Evolutionary conservation across 2,329 filamentous ascomycete genomes (phyloP), one percentile per base, ranked within the genome.

Genomic region (Xylariaceae sp.): DNA sequence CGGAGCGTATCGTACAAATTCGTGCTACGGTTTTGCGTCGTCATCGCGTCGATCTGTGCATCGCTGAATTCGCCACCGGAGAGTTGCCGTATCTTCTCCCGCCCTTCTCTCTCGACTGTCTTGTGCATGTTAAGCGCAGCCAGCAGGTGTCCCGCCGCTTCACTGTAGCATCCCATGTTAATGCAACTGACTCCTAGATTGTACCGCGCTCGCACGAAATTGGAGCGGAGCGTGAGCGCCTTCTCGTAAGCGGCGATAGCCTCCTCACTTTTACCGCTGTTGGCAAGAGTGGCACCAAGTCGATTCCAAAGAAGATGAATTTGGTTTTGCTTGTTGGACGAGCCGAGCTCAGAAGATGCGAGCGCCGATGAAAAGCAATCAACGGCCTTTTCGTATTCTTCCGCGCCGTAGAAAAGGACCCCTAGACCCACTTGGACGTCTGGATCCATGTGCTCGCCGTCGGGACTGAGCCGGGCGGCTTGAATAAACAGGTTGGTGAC

Each of bases 311-410:
- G 84, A 18, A 99, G 83, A 68, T 97, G 94, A 1, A 96, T 77
- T 72, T 96, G 91, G 65, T 87, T 86, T 64, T 85, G 84, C 58
- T 89, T 86, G 74, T 96, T 97, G 55, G 85, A 87, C 8, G 84
- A 83, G 54, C 94, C 94, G 34, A 85, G 81, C 71, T 96, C 91
- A 0, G 89, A 90, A 21, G 85, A 89, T 55, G 89, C 88, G 21
- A 99, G 83, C 0, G 95, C 92, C 0, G 92, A 86, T 52, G 87
- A 88, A 81, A 99, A 99, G 77, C 95, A 99, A 76, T 99, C 94
- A 36, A 99, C 92, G 0, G 94, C 94, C 76, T 99, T 99, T 69
- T 94, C 89, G 75, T 96, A 97, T 68, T 97, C 92, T 72, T 99
- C 94, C 29, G 89, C 91, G 48, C 92, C 94, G 73, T 99, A 99